A percentile compares a stretch with the other conserved stretches of the same genome.
These are phyloP conservation scores for Chrysoporthe cubensis DNA, from an alignment of 2,329 filamentous ascomycete species.

Conservation along the genomic window DNA sequence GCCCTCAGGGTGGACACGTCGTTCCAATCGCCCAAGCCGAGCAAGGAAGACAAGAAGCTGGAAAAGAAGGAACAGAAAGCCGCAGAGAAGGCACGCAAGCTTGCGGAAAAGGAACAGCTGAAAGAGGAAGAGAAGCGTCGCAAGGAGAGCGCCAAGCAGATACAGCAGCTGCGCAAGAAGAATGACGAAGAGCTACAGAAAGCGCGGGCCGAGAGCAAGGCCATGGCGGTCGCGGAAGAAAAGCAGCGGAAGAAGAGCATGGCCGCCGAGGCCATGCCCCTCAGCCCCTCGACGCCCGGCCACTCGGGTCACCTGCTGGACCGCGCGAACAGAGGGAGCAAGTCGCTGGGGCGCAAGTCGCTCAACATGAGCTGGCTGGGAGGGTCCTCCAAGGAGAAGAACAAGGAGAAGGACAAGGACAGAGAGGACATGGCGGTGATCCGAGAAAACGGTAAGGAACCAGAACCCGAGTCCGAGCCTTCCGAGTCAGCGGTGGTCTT, in stretches of 20 bases:
- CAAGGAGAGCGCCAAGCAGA: slow-evolving; percentile 41
- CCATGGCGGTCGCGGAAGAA: slow-evolving; percentile 59
- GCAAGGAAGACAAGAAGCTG: slow-evolving; percentile 65
- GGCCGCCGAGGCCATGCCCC: slow-evolving; percentile 40
- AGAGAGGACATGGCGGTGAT: slow-evolving; percentile 31
- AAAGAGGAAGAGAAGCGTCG: slow-evolving; percentile 50
- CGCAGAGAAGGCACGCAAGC: slow-evolving; percentile 52
- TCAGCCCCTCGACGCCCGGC: slow-evolving; percentile 33
- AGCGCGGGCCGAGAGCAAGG: slow-evolving; percentile 69
- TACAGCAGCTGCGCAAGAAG: slow-evolving; percentile 49
- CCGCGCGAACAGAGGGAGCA: slow-evolving; percentile 72
- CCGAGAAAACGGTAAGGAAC: slow-evolving; percentile 37
- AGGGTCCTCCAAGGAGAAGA: slow-evolving; percentile 35
- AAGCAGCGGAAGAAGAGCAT: slow-evolving; percentile 46
- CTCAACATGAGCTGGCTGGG: slow-evolving; percentile 63
- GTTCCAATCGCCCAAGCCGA: slow-evolving; percentile 37
- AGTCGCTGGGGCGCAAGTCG: slow-evolving; percentile 78
- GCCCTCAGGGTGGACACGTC: slow-evolving; percentile 60
- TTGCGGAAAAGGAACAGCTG: slow-evolving; percentile 50
- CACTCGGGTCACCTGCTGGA: slow-evolving; percentile 52
- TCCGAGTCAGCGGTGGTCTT: slow-evolving; percentile 22
- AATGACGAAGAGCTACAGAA: slow-evolving; percentile 66
- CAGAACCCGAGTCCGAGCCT: slow-evolving; percentile 13
- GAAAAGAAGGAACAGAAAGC: slow-evolving; percentile 71
- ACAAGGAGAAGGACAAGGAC: slow-evolving; percentile 38